Percentiles rank a stretch among this genome's conserved stretches.
Conservation (phyloP, 805 yeast genomes). For the Naumovozyma baii region DNA sequence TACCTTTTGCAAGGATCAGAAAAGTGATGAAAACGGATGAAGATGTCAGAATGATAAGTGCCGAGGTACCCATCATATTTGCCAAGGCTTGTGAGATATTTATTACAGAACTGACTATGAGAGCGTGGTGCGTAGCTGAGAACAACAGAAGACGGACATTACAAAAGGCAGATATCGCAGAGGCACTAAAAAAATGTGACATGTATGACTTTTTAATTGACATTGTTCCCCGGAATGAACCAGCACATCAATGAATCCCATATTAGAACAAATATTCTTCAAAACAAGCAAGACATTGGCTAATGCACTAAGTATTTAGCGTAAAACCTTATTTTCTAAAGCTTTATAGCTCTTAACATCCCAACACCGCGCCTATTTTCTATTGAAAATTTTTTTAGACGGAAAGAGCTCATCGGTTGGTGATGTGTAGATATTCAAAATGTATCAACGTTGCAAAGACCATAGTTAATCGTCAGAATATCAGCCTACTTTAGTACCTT, state of each 20-base stretch:
- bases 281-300: no score
- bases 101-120: slow-evolving; percentile 92
- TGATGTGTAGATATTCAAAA: no score
- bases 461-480: no score
- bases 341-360: not conserved
- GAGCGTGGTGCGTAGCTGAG: slow-evolving; percentile 99
- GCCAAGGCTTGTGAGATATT: slow-evolving; percentile 98
- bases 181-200: slow-evolving; percentile 87
- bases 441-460: no score
- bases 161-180: slow-evolving; percentile 90
- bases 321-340: no score
- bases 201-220: slow-evolving; percentile 97
- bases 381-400: not conserved
- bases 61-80: slow-evolving; percentile 94
- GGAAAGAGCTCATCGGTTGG: no score
- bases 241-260: slow-evolving; percentile 39
- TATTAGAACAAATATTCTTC: not conserved
- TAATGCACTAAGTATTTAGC: no score
- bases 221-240: slow-evolving; percentile 82
- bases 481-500: no score
- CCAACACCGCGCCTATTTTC: not conserved
- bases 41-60: slow-evolving; percentile 94
- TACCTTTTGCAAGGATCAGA: slow-evolving; percentile 92
- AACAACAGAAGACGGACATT: slow-evolving; percentile 90
- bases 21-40: slow-evolving; percentile 97